Evolutionary conservation across 2,329 filamentous ascomycete genomes (phyloP).

Genomic region (Penicillium capsulatum): DNA sequence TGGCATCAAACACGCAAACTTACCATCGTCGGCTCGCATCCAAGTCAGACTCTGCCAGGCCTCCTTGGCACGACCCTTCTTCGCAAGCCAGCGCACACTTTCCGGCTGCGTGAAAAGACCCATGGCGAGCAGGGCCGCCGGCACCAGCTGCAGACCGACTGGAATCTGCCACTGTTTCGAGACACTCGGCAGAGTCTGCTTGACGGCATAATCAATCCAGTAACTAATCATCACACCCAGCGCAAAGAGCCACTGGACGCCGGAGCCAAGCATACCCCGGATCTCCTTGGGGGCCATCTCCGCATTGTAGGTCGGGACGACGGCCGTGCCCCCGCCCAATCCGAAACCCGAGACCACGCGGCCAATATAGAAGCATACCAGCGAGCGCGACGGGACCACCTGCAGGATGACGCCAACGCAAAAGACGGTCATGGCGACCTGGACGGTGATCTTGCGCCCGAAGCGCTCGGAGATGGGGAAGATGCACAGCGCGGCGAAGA

Average conservation of each 20-base stretch:
- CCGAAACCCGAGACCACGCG: conserved; percentile 47
- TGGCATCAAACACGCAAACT: conserved; percentile 9
- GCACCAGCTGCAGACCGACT: conserved; percentile 46
- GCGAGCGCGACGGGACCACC: conserved; percentile 45
- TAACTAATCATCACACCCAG: conserved; percentile 37
- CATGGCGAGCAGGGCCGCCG: conserved; percentile 45
- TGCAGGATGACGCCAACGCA: conserved; percentile 43
- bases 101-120: conserved; percentile 50
- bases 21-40: conserved; percentile 41
- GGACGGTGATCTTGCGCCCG: conserved; percentile 46
- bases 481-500: conserved; percentile 49
- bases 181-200: conserved; percentile 34
- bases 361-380: conserved; percentile 46
- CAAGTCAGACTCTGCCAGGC: conserved; percentile 47
- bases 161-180: conserved; percentile 52
- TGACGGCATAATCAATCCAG: conserved; percentile 50
- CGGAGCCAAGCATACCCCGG: conserved; percentile 37
- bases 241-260: conserved; percentile 38
- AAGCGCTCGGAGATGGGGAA: conserved; percentile 45
- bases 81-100: conserved; percentile 48
- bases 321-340: conserved; percentile 43
- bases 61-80: conserved; percentile 47
- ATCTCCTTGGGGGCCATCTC: conserved; percentile 45
- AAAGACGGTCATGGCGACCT: conserved; percentile 42
- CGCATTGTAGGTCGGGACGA: conserved; percentile 41